Percentiles rank a stretch among this genome's conserved stretches.
These are phyloP conservation scores for Alternaria angustiovoidea DNA, from an alignment of 2,329 filamentous ascomycete genomes.

Conservation along the genomic window DNA sequence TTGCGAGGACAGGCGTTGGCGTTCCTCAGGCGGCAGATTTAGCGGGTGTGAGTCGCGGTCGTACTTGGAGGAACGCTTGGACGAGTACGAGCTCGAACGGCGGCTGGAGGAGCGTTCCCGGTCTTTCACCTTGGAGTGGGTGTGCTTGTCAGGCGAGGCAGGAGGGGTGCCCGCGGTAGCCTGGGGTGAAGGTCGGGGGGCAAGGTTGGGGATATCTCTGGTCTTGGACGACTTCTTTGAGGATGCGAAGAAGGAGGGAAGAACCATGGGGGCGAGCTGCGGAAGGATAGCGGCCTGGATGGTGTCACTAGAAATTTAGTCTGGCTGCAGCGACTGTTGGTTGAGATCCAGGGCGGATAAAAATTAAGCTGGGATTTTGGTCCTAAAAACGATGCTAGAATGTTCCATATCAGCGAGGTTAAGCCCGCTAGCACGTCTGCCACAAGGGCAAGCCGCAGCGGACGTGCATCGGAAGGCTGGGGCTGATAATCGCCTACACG, in stretches of 20 bases:
- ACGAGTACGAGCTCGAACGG: conserved; percentile 44
- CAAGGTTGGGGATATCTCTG: conserved; percentile 32
- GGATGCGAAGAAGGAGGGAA: conserved; percentile 49
- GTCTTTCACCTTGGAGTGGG: conserved; percentile 43
- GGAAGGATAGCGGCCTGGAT: conserved; percentile 28
- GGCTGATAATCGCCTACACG: conserved; percentile 15
- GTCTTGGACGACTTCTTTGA: conserved; percentile 47
- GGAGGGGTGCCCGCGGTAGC: conserved; percentile 43
- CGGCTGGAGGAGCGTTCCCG: conserved; percentile 39
- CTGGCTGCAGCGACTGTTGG: conserved; percentile 40
- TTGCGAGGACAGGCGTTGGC: conserved; percentile 74
- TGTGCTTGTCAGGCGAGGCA: conserved; percentile 50
- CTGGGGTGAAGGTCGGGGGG: conserved; percentile 32
- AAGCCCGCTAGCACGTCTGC: conserved; percentile 26
- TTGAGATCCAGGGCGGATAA: conserved; percentile 35
- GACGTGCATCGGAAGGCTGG: conserved; percentile 36
- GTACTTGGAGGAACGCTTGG: conserved; percentile 51
- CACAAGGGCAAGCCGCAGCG: conserved; percentile 29
- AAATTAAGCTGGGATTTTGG: conserved; percentile 34
- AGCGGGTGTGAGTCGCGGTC: conserved; percentile 83
- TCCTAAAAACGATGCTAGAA: conserved; percentile 42
- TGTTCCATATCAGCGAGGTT: conserved; percentile 37
- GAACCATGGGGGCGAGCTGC: conserved; percentile 44
- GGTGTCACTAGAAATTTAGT: conserved; percentile 44
- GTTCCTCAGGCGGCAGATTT: conserved; percentile 88